Evolutionary conservation across 495 filamentous ascomycete species (phyloP).

Genomic region (Immersiella caudata): DNA sequence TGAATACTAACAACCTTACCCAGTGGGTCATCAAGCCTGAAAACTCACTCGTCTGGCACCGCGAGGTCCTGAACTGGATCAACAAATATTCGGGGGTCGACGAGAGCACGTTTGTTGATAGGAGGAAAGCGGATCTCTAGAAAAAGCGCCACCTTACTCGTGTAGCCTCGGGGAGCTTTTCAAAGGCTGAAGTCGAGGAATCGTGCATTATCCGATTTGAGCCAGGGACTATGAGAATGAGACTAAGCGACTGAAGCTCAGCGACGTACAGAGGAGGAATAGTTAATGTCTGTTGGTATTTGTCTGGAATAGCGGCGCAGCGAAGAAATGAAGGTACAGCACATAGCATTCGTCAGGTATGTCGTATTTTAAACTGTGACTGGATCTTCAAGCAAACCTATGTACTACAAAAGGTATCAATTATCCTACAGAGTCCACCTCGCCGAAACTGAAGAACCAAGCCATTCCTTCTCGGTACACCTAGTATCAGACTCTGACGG

Average conservation of each 20-base stretch:
- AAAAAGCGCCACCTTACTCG: background rate
- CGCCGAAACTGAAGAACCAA: background rate
- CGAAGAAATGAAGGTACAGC: too few species aligned
- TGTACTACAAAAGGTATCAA: background rate
- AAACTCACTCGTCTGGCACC: slow-evolving; percentile 89
- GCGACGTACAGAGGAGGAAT: too few species aligned
- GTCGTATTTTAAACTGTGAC: background rate
- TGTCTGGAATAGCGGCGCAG: too few species aligned
- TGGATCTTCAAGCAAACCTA: background rate
- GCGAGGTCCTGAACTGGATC: slow-evolving; percentile 85
- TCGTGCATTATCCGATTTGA: too few species aligned
- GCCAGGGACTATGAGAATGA: too few species aligned
- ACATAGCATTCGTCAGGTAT: too few species aligned
- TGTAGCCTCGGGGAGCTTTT: background rate
- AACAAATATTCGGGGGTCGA: slow-evolving; percentile 74
- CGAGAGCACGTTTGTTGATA: slow-evolving; percentile 22
- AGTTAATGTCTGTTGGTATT: too few species aligned
- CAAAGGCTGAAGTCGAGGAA: background rate
- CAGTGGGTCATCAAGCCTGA: slow-evolving; percentile 93
- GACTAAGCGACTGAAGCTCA: too few species aligned
- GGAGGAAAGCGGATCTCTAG: slow-evolving; percentile 1
- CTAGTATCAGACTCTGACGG: background rate
- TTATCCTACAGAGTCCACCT: slow-evolving; percentile 5
- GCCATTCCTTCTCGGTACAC: background rate
- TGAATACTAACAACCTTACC: background rate